Percentiles rank a stretch among this genome's conserved stretches.
Conservation (phyloP, 768 basidiomycete genomes). For the Hemileccinum impolitum region DNA sequence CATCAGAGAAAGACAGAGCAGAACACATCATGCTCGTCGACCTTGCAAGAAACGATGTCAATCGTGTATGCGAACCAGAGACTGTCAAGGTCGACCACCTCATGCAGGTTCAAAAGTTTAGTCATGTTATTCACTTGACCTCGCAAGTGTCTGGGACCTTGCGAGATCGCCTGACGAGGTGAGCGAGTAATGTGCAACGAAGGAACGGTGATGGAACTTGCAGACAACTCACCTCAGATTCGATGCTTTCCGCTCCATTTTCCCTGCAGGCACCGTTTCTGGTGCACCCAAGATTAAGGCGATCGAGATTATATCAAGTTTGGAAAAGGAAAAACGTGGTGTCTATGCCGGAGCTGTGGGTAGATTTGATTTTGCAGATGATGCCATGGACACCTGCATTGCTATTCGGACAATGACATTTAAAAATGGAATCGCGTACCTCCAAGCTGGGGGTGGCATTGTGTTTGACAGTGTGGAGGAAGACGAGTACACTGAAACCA, state of each 20-base stretch:
- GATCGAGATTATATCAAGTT: slow-evolving; percentile 82
- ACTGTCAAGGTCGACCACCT: slow-evolving; percentile 96
- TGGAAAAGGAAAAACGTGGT: slow-evolving; percentile 88
- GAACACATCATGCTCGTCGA: slow-evolving; percentile 99
- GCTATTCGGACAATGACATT: slow-evolving; percentile 98
- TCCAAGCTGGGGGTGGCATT: slow-evolving; percentile 97
- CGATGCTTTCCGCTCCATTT: slow-evolving; percentile 98
- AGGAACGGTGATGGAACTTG: slow-evolving; percentile 4
- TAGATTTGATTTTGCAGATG: slow-evolving; percentile 92
- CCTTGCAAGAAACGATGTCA: slow-evolving; percentile 96
- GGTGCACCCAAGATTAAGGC: slow-evolving; percentile 99
- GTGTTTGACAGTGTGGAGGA: slow-evolving; percentile 96
- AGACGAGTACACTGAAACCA: slow-evolving; percentile 94
- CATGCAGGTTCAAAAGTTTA: slow-evolving; percentile 93
- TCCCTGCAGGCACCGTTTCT: slow-evolving; percentile 97
- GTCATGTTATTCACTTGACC: slow-evolving; percentile 96
- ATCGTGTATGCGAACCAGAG: slow-evolving; percentile 91
- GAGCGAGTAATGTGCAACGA: slow-evolving; percentile 7
- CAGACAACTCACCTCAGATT: slow-evolving; percentile 51
- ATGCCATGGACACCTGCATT: slow-evolving; percentile 98
- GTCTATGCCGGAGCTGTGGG: slow-evolving; percentile 98
- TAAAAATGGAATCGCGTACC: slow-evolving; percentile 86
- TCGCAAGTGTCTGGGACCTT: slow-evolving; percentile 89
- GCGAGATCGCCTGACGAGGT: slow-evolving; percentile 83
- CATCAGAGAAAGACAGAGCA: slow-evolving; percentile 92